Percentiles rank a stretch among this genome's conserved stretches.
phyloP scores from a whole-genome alignment of 306 rosid genomes.

The Inga leiocalycina region DNA sequence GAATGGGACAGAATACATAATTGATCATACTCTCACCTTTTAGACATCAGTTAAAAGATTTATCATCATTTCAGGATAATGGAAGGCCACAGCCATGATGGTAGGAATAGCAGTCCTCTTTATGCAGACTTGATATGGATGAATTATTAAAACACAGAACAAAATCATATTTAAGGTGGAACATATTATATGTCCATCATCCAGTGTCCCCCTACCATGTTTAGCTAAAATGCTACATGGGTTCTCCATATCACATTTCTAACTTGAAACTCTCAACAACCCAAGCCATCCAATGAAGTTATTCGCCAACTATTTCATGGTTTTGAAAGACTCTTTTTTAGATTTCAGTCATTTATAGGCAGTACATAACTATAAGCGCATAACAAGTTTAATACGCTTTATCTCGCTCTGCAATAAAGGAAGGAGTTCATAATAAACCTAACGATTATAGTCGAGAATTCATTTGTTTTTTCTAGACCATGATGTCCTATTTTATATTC shows the following conservation, averaged over 20 bases:
- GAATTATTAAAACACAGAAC: slow-evolving; percentile 12
- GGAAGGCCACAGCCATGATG: background rate
- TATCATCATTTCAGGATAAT: slow-evolving; percentile 4
- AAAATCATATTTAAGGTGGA: slow-evolving; percentile 12
- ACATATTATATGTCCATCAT: slow-evolving; percentile 4
- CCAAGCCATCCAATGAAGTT: slow-evolving; percentile 24
- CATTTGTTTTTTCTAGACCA: background rate
- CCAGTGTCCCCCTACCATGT: slow-evolving; percentile 1
- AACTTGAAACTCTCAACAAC: slow-evolving; percentile 26
- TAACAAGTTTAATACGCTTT: slow-evolving; percentile 7
- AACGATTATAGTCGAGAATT: background rate
- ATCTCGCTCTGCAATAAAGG: slow-evolving; percentile 9
- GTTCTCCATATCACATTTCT: slow-evolving; percentile 15
- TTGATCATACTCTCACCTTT: slow-evolving; percentile 23
- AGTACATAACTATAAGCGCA: background rate
- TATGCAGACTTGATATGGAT: slow-evolving; percentile 25
- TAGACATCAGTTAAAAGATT: slow-evolving; percentile 15
- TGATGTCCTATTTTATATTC: slow-evolving; percentile 4
- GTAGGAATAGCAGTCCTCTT: slow-evolving; percentile 14
- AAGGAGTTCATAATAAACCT: background rate
- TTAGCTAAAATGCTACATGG: slow-evolving; percentile 19
- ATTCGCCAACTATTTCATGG: slow-evolving; percentile 8
- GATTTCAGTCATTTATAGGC: background rate
- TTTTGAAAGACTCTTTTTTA: slow-evolving; percentile 10
- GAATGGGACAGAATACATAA: slow-evolving; percentile 23